These are phyloP conservation scores for Boletus reticuloceps DNA, from an alignment of 768 basidiomycete genomes.

Conservation along the genomic window DNA sequence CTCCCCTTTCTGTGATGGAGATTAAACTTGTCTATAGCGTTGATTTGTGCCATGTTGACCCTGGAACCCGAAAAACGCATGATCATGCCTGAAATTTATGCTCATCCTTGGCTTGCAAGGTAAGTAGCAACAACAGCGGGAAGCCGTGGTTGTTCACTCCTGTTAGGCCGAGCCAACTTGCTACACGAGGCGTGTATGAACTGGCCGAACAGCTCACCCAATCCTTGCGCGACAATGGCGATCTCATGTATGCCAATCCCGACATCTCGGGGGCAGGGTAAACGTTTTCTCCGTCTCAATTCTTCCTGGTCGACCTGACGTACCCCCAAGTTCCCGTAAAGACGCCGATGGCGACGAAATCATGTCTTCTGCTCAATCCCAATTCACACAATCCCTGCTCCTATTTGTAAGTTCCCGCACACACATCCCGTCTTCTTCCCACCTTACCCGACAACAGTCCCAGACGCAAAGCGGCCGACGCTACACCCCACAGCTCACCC, in stretches of 20 bases:
- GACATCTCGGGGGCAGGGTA: constrained; percentile 37
- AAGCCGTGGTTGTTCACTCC: background rate
- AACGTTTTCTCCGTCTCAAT: constrained; percentile 7
- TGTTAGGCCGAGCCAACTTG: constrained; percentile 67
- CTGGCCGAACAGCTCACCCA: constrained; percentile 73
- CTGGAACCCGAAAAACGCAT: constrained; percentile 68
- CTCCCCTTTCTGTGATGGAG: background rate
- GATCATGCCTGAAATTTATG: constrained; percentile 52
- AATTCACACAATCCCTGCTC: constrained; percentile 79
- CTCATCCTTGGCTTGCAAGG: constrained; percentile 78
- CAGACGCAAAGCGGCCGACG: constrained; percentile 76
- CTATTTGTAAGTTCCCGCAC: constrained; percentile 60
- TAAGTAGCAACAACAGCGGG: constrained; percentile 26
- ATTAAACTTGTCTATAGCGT: constrained; percentile 43
- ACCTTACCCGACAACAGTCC: constrained; percentile 45
- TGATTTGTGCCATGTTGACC: constrained; percentile 73
- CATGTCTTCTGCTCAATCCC: constrained; percentile 61
- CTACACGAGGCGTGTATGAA: constrained; percentile 44
- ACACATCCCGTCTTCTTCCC: background rate
- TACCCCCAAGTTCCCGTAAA: constrained; percentile 17
- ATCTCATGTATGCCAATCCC: constrained; percentile 70
- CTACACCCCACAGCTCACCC: constrained; percentile 74
- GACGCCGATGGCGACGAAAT: constrained; percentile 59
- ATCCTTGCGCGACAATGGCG: constrained; percentile 65
- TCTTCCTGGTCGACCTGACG: background rate